Evolutionary conservation across 306 rosid species (phyloP), one percentile per base, ranked within the genome.

Genomic region (Rosa multiflora): DNA sequence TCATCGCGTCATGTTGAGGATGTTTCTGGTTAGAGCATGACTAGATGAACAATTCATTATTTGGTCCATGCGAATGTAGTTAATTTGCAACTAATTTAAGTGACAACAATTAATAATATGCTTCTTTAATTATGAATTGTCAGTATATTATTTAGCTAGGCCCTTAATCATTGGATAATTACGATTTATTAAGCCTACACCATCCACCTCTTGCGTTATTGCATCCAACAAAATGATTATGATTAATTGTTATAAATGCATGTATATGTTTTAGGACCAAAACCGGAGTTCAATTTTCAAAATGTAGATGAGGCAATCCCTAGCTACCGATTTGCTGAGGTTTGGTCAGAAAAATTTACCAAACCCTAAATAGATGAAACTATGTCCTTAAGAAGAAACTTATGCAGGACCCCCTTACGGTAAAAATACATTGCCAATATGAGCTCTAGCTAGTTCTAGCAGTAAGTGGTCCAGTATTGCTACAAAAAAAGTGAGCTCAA

Each of bases 391-490:
- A 32, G 32, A 20, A 43, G 44, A 32, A 63, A 63, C 69, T 32
- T 63, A 35, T 26, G 40, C 67, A 26, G 67, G 67, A 29, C 67
- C 67, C 67, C 20, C 67, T 61, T 26, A 26, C 12, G 8, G 17
- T 26, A 26, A 37, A 23, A 14, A 35, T 63, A 35, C 43, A 63
- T 29, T 71, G 75, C 59, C 43, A 26, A 51, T 18, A 35, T 73
- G 66, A 63, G 7, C 69, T 43, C 17, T 29, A 26, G n/a, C n/a
- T 29, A 63, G 44, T 63, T 32, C 3, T 15, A 63, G 44, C 21
- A 63, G 69, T 14, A 64, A 64, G 76, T 52, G 76, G 66, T 73
- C 76, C 66, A 37, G 32, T 8, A n/a, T 8, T 56, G 63, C 63
- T n/a, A 12, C 49, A 53, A 40, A 73, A 53, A 9, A 40, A 20